Evolutionary conservation across 306 rosid genomes (phyloP).

Genomic region (Dalbergia oliveri): DNA sequence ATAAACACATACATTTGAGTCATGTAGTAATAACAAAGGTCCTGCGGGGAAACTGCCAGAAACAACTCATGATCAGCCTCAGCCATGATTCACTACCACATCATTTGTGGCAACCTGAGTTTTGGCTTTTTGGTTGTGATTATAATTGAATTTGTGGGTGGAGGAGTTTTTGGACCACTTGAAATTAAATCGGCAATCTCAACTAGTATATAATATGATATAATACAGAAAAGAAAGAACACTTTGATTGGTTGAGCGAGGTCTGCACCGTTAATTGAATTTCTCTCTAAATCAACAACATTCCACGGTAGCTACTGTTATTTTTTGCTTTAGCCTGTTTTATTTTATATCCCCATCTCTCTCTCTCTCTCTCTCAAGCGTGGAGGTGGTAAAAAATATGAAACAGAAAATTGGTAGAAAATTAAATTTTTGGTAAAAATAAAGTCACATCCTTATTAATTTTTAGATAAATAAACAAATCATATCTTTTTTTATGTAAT

Average conservation of each 20-base stretch:
- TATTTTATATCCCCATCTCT: neutral
- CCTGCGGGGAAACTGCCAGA: conserved; percentile 37
- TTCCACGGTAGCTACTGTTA: conserved; percentile 16
- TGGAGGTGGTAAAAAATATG: too few species aligned
- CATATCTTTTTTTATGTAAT: too few species aligned
- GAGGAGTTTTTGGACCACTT: conserved; percentile 41
- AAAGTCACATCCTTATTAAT: too few species aligned
- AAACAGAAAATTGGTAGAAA: neutral
- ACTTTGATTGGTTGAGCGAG: conserved; percentile 21
- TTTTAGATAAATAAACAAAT: too few species aligned
- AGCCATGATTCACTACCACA: conserved; percentile 6
- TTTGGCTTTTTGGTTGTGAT: conserved; percentile 36
- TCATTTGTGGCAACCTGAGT: conserved; percentile 42
- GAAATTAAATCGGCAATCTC: neutral
- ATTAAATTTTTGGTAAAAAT: too few species aligned
- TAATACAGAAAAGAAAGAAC: neutral
- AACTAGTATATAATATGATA: neutral
- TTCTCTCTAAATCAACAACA: conserved; percentile 19
- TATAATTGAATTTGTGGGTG: conserved; percentile 19
- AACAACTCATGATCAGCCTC: neutral
- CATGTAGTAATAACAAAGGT: neutral
- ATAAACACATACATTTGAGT: conserved; percentile 6
- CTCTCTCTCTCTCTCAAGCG: too few species aligned
- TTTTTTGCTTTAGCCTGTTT: neutral
- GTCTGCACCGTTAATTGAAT: neutral